These are phyloP conservation scores for Karstenula rhodostoma DNA, from an alignment of 2,329 filamentous ascomycete species.

Conservation along the genomic window DNA sequence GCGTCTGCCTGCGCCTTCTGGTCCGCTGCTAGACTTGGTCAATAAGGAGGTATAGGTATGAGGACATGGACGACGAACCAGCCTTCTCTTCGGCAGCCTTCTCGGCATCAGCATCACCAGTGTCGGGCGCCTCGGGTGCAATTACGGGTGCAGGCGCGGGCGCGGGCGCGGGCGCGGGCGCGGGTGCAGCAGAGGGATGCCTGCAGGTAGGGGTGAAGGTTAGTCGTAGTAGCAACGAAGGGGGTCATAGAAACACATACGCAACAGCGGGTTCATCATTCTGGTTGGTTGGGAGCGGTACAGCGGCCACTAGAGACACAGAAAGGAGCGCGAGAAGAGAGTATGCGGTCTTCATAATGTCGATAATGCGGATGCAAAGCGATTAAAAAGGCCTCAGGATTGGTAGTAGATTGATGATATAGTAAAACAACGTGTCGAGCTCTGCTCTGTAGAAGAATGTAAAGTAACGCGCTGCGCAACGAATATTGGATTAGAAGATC, in stretches of 20 bases:
- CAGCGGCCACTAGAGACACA: slow-evolving; percentile 29
- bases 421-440: slow-evolving; percentile 31
- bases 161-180: neutral
- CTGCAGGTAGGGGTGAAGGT: neutral
- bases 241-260: neutral
- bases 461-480: slow-evolving; percentile 35
- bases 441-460: slow-evolving; percentile 32
- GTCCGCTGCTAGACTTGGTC: slow-evolving; percentile 15
- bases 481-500: slow-evolving; percentile 21
- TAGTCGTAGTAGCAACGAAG: neutral
- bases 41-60: neutral
- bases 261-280: slow-evolving; percentile 14
- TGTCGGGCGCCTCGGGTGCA: slow-evolving; percentile 14
- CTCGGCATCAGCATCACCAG: slow-evolving; percentile 9
- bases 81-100: slow-evolving; percentile 16
- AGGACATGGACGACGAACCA: neutral
- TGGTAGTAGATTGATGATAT: slow-evolving; percentile 5
- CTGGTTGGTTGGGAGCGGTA: slow-evolving; percentile 28
- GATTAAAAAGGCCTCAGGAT: slow-evolving; percentile 8
- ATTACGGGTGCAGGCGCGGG: slow-evolving; percentile 20
- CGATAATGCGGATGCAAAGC: neutral
- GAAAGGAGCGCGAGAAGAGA: slow-evolving; percentile 33
- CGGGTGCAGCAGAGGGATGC: neutral
- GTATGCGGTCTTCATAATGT: slow-evolving; percentile 37
- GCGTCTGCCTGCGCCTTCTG: slow-evolving; percentile 24